Base-by-base conservation (phyloP, 2,329 filamentous ascomycete genomes). In the Nakataea oryzae region DNA sequence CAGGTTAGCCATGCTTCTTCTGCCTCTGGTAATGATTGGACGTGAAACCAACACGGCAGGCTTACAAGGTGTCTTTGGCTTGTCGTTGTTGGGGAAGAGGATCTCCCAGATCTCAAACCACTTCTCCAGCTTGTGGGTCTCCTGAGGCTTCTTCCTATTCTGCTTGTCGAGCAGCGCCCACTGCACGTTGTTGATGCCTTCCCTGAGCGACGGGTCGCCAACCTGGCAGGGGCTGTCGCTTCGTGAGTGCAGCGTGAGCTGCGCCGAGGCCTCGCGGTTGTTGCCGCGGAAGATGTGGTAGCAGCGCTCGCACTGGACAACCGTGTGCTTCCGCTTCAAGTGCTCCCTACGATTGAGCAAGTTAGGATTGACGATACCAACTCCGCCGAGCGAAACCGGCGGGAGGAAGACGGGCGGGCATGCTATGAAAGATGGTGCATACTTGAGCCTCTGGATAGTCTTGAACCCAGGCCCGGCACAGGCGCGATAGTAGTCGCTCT, bases 91-190 rank as follows among this genome's bases (percentile, higher is more conserved):
- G 0, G 68, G 68, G 32, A 70, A 70, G 3, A 70, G 62, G 11
- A 70, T 65, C 3, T 62, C 63, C 69, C 69, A 70, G 26, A 70
- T 70, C 61, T 70, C 69, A 58, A 67, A 69, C 69, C 69, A 70
- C 54, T 69, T 69, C 57, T 70, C 69, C 8, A 70, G 58, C 59
- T 67, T 65, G 63, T 70, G 67, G 30, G 63, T 64, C 50, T 70
- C 68, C 56, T 70, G 68, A 54, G 67, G 70, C 62, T 69, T 70
- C 58, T 67, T 69, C 26, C 67, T 64, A 60, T 67, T 69, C 56
- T 70, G 66, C 59, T 65, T 67, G 50, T 70, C 68, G 11, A 70
- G 62, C 29, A 59, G 63, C 28, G 65, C 65, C 69, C 69, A 70
- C 24, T 70, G 68, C 13, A 61, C 63, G 21, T 66, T 65, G 58